phyloP scores from a whole-genome alignment of 495 filamentous ascomycete species.

The Podospora australis region DNA sequence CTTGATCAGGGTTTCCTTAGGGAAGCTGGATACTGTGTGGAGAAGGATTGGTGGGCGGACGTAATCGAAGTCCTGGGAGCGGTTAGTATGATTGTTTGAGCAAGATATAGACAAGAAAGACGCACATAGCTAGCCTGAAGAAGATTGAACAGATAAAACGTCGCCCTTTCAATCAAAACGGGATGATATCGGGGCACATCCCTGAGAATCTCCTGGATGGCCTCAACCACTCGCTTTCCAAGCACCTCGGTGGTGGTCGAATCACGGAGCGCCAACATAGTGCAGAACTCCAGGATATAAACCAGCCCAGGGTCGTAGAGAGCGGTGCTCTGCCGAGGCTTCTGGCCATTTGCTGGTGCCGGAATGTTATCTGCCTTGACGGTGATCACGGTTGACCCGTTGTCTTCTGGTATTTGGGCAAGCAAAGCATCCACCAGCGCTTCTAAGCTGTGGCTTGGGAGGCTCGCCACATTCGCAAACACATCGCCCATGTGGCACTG shows the following conservation, averaged over 20 bases:
- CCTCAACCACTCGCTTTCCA: conserved; percentile 71
- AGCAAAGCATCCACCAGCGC: conserved; percentile 67
- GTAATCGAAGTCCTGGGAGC: conserved; percentile 75
- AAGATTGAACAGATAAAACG: conserved; percentile 80
- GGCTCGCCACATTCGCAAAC: conserved; percentile 74
- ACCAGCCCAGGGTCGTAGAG: conserved; percentile 83
- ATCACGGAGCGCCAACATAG: conserved; percentile 75
- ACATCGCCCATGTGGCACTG: conserved; percentile 80
- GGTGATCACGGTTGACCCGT: conserved; percentile 72
- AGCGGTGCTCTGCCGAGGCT: conserved; percentile 42
- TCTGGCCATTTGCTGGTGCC: conserved; percentile 51
- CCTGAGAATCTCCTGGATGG: conserved; percentile 72
- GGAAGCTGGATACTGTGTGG: conserved; percentile 83
- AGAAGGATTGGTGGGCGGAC: conserved; percentile 88
- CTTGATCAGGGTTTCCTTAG: conserved; percentile 67
- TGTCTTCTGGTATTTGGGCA: conserved; percentile 78
- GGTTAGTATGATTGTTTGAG: too few species aligned
- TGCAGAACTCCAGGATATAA: conserved; percentile 83
- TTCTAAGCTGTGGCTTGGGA: conserved; percentile 60
- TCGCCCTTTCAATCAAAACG: conserved; percentile 70
- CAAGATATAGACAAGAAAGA: conserved; percentile 5
- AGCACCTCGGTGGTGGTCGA: conserved; percentile 60
- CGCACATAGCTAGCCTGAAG: conserved; percentile 83
- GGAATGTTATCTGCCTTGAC: conserved; percentile 75
- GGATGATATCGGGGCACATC: conserved; percentile 73